Conservation (phyloP, 2,329 filamentous ascomycete genomes). For the Tolypocladium nubicola region DNA sequence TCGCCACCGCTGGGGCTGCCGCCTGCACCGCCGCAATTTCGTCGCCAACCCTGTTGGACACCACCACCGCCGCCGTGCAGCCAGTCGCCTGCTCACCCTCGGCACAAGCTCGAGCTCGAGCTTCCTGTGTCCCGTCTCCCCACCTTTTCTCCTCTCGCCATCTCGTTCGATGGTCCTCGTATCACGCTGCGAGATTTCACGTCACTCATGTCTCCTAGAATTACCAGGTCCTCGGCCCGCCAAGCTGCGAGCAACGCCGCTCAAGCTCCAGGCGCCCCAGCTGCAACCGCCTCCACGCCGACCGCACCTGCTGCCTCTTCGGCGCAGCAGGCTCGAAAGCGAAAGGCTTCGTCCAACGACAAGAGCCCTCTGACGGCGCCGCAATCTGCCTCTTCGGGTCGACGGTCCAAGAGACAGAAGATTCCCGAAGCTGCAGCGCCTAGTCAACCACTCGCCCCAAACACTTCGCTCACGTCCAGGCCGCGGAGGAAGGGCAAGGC, state of each 20-base stretch:
- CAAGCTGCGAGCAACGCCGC: slow-evolving; percentile 61
- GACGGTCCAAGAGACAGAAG: slow-evolving; percentile 64
- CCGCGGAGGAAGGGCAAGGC: slow-evolving; percentile 52
- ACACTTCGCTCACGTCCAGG: slow-evolving; percentile 22
- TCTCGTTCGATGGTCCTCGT: slow-evolving; percentile 16
- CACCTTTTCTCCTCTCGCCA: slow-evolving; percentile 8
- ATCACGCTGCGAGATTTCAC: slow-evolving; percentile 11
- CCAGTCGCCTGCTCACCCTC: neutral
- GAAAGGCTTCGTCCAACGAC: slow-evolving; percentile 56
- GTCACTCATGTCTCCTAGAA: slow-evolving; percentile 88
- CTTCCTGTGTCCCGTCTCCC: slow-evolving; percentile 1
- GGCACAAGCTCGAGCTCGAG: neutral
- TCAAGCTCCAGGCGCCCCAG: slow-evolving; percentile 29
- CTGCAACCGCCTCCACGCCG: slow-evolving; percentile 23
- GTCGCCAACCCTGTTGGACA: slow-evolving; percentile 3
- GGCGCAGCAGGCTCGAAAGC: slow-evolving; percentile 52
- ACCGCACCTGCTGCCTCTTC: slow-evolving; percentile 18
- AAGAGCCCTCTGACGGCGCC: slow-evolving; percentile 27
- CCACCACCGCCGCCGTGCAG: neutral
- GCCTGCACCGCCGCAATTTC: slow-evolving; percentile 3
- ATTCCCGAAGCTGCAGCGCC: slow-evolving; percentile 37
- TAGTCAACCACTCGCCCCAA: slow-evolving; percentile 18
- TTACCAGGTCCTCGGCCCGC: slow-evolving; percentile 90
- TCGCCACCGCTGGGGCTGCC: neutral
- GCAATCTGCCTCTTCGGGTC: slow-evolving; percentile 28